These are phyloP conservation scores for Scutellaria galericulata DNA, from an alignment of 257 asterid species.

Conservation along the genomic window DNA sequence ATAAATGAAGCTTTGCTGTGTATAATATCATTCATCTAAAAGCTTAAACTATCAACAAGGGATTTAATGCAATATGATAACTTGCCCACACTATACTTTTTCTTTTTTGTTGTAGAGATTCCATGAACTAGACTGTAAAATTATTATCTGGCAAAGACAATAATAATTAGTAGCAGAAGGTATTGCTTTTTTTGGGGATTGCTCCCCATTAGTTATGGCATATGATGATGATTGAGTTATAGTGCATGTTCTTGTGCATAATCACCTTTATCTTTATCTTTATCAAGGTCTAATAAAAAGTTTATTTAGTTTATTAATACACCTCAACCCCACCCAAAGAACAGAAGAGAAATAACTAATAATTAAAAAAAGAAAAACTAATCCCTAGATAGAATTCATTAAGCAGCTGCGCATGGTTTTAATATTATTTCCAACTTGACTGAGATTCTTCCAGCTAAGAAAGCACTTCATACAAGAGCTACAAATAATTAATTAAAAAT, in stretches of 20 bases:
- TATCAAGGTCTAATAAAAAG: slow-evolving; percentile 18
- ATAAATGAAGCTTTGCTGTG: no score
- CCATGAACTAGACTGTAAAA: neutral
- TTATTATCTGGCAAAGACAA: slow-evolving; percentile 3
- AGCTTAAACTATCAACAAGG: no score
- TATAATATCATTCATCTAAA: no score
- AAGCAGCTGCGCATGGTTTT: slow-evolving; percentile 12
- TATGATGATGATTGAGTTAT: slow-evolving; percentile 18
- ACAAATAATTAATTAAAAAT: slow-evolving; percentile 8
- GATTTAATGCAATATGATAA: no score
- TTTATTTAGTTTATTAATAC: slow-evolving; percentile 1
- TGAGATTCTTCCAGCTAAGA: slow-evolving; percentile 50
- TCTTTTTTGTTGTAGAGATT: no score
- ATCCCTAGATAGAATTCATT: slow-evolving; percentile 33
- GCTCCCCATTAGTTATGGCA: slow-evolving; percentile 29
- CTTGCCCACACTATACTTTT: no score
- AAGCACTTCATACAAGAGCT: slow-evolving; percentile 29
- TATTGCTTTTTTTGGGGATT: slow-evolving; percentile 32
- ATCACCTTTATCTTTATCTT: slow-evolving; percentile 10
- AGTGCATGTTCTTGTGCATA: slow-evolving; percentile 22
- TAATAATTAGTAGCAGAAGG: slow-evolving; percentile 18
- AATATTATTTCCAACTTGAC: slow-evolving; percentile 30
- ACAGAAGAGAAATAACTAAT: neutral
- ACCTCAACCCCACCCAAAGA: neutral
- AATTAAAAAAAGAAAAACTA: neutral